These are phyloP conservation scores for Fusarium coicis DNA, from an alignment of 2,329 filamentous ascomycete species.

Conservation along the genomic window DNA sequence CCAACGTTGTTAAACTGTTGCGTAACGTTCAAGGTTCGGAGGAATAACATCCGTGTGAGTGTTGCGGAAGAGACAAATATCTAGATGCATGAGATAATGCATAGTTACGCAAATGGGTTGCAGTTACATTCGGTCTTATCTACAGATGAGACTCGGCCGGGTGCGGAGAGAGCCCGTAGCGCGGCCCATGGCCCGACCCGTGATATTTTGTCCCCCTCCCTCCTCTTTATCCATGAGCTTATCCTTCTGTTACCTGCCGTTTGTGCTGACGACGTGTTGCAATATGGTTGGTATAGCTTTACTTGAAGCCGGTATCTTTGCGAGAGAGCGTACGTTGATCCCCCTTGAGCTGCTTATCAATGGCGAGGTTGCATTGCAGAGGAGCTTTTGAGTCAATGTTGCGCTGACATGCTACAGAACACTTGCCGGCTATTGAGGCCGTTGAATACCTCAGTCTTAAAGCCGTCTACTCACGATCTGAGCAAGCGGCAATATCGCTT, in stretches of 20 bases:
- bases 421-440: not conserved
- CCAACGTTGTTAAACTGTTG: not conserved
- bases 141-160: not conserved
- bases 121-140: not conserved
- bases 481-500: not conserved
- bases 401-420: not conserved
- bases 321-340: not conserved
- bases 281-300: not conserved
- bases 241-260: not conserved
- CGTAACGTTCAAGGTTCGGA: not conserved
- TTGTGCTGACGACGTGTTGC: too few relatives aligned
- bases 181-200: not conserved
- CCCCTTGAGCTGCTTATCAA: not conserved
- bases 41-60: not conserved
- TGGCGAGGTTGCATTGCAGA: not conserved
- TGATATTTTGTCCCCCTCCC: not conserved
- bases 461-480: not conserved
- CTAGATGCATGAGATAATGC: not conserved
- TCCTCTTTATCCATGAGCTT: not conserved
- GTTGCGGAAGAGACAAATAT: accelerated
- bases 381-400: not conserved
- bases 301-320: conserved; percentile 2
- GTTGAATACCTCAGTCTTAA: not conserved
- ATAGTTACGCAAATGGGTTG: not conserved
- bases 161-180: not conserved